Conservation (phyloP, 805 yeast genomes). For the Tetrapisispora pingtungensis region DNA sequence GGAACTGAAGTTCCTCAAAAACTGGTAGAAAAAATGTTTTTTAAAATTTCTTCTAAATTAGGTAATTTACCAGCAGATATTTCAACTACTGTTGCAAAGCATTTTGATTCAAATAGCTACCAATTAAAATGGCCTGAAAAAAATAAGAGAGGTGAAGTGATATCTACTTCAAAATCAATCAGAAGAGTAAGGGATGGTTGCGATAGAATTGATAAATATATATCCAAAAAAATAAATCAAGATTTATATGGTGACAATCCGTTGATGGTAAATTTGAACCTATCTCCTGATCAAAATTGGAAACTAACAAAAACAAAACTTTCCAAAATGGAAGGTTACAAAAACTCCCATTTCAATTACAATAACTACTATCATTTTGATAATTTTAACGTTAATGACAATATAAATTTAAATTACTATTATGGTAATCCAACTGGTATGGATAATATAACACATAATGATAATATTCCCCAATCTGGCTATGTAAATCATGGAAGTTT, state of each 20-base stretch:
- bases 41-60: constrained; percentile 22
- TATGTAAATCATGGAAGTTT: background rate
- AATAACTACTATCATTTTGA: background rate
- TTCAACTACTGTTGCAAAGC: constrained; percentile 24
- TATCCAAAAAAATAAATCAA: constrained; percentile 20
- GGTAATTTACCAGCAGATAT: constrained; percentile 28
- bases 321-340: constrained; percentile 1
- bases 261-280: constrained; percentile 24
- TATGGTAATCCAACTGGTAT: background rate
- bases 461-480: background rate
- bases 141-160: constrained; percentile 19
- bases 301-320: constrained; percentile 12
- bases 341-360: background rate
- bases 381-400: background rate
- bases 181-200: constrained; percentile 23
- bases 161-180: constrained; percentile 24
- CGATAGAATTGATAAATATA: constrained; percentile 24
- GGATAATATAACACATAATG: background rate
- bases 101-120: constrained; percentile 19
- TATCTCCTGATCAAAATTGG: constrained; percentile 27
- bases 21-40: constrained; percentile 28
- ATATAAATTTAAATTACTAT: background rate
- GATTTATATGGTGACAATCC: constrained; percentile 22
- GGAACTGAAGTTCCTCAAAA: constrained; percentile 39
- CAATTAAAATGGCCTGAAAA: constrained; percentile 26